phyloP scores from a whole-genome alignment of 495 filamentous ascomycete genomes.

The Annulohypoxylon moriforme region DNA sequence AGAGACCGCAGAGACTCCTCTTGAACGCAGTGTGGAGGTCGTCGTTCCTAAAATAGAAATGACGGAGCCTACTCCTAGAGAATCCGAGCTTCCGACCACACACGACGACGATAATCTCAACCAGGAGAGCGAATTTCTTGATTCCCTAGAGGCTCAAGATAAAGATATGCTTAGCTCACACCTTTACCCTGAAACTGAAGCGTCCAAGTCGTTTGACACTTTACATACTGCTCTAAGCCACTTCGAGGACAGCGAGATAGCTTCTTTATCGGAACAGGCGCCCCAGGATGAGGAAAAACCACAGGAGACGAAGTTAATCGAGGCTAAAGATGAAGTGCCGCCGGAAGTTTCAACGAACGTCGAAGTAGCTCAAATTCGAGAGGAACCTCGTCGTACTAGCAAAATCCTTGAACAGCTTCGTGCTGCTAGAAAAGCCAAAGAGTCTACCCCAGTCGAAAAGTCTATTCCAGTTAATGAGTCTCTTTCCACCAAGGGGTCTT shows the following conservation, averaged over 20 bases:
- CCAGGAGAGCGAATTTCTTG: conserved; percentile 19
- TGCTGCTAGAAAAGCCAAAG: not conserved
- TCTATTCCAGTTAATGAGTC: not conserved
- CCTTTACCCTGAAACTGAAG: conserved; percentile 7
- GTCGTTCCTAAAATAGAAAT: conserved; percentile 15
- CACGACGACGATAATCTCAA: conserved; percentile 23
- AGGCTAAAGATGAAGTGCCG: not conserved
- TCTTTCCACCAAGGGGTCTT: not conserved
- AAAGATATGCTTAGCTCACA: not conserved
- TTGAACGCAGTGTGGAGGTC: conserved; percentile 18
- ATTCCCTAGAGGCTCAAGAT: conserved; percentile 7
- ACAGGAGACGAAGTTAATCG: not conserved
- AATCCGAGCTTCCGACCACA: conserved; percentile 45
- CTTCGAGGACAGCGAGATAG: conserved; percentile 1
- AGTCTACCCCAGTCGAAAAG: not conserved
- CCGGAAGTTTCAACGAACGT: not conserved
- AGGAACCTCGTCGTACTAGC: conserved; percentile 22
- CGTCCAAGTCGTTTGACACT: conserved; percentile 10
- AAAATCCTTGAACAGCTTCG: conserved; percentile 6
- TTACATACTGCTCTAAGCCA: conserved; percentile 16
- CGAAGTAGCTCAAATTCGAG: conserved; percentile 15
- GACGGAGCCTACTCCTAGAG: conserved; percentile 23
- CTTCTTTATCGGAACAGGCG: conserved; percentile 12
- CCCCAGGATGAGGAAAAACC: not conserved
- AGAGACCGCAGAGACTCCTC: not conserved